Conservation (phyloP, 768 basidiomycete species). For the Boletus rex-veris region DNA sequence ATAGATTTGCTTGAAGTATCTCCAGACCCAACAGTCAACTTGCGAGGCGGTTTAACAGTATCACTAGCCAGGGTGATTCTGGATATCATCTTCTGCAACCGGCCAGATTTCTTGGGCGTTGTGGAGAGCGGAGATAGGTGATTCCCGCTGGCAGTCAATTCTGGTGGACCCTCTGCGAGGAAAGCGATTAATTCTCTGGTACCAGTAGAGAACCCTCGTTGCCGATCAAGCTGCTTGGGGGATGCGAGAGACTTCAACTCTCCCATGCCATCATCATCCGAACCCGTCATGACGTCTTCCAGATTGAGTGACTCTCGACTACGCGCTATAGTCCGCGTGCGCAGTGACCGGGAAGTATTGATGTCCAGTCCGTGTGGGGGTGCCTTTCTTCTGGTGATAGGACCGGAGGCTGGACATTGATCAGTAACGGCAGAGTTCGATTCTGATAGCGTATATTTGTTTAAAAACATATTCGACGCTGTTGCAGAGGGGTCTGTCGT, state of each 20-base stretch:
- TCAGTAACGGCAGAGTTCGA: conserved; percentile 30
- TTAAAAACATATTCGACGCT: conserved; percentile 12
- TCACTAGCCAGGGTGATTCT: conserved; percentile 54
- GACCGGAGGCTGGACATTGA: conserved; percentile 21
- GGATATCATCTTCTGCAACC: conserved; percentile 82
- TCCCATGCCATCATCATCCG: conserved; percentile 53
- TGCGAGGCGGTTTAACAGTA: conserved; percentile 31
- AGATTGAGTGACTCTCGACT: conserved; percentile 70
- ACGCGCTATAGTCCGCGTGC: conserved; percentile 48
- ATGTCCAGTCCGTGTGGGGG: conserved; percentile 31
- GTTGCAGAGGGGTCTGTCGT: conserved; percentile 27
- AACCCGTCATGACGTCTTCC: conserved; percentile 71
- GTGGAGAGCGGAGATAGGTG: conserved; percentile 37
- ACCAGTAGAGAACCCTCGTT: conserved; percentile 39
- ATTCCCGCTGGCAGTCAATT: conserved; percentile 38
- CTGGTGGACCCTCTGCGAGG: conserved; percentile 55
- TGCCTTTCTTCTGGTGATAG: conserved; percentile 21
- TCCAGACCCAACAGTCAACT: conserved; percentile 24
- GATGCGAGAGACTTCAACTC: conserved; percentile 32
- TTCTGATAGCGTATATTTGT: conserved; percentile 29
- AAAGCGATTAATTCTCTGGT: conserved; percentile 55
- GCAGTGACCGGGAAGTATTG: conserved; percentile 15
- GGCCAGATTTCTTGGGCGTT: conserved; percentile 47
- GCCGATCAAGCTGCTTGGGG: conserved; percentile 37
- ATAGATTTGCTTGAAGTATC: conserved; percentile 32